A percentile compares a stretch with the other conserved stretches of the same genome.
Evolutionary conservation across 768 basidiomycete genomes (phyloP).

Genomic region (Suillus discolor): DNA sequence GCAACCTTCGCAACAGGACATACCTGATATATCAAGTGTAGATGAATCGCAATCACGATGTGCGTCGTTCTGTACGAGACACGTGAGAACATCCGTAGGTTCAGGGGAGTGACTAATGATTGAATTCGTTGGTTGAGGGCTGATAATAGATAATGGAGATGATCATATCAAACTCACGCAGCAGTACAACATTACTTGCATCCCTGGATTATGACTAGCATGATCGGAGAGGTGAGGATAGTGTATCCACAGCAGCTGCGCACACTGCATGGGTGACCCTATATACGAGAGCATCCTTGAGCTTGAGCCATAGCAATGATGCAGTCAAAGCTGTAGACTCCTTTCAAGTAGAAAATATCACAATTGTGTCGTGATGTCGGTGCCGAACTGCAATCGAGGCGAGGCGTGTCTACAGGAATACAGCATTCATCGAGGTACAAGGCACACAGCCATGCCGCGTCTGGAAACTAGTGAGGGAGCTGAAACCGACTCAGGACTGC

Average conservation of each 20-base stretch:
- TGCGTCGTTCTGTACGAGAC: neutral
- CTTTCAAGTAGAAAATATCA: neutral
- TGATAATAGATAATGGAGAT: neutral
- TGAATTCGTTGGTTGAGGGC: neutral
- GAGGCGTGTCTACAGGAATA: neutral
- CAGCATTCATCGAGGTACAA: neutral
- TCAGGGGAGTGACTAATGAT: neutral
- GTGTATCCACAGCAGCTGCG: slow-evolving; percentile 10
- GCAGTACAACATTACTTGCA: neutral
- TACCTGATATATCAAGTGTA: too few species aligned
- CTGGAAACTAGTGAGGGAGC: neutral
- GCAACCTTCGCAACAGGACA: too few species aligned
- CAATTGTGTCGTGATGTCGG: neutral
- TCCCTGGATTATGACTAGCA: neutral
- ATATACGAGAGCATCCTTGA: neutral
- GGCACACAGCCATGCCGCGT: neutral
- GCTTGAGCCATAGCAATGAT: neutral
- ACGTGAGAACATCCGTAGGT: neutral
- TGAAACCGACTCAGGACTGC: neutral
- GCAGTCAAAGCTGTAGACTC: neutral
- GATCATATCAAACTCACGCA: neutral
- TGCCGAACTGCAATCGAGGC: neutral
- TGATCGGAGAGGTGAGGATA: neutral
- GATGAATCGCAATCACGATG: neutral
- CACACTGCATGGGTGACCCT: neutral